Base-by-base conservation (phyloP, 2,329 filamentous ascomycete species). In the Pseudocercospora pini-densiflorae region DNA sequence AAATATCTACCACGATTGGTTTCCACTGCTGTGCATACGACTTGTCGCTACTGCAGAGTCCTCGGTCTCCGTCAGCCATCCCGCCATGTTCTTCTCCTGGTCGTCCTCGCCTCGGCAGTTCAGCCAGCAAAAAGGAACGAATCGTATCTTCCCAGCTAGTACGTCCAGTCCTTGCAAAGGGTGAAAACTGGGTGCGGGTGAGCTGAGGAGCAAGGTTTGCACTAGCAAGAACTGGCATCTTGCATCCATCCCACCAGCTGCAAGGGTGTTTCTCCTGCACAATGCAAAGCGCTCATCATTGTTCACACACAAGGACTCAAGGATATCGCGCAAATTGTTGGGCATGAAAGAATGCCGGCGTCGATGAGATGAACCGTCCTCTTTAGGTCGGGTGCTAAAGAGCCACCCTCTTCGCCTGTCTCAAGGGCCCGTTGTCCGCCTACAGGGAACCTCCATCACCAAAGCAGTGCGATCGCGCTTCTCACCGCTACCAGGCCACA, bases 31-130 rank as follows among this genome's bases (percentile, higher is more conserved):
- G 31, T 58, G 55, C 23, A 9, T 57, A 16, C 53, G 9, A 23
- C 29, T 8, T 58, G 54, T 36, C 29, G 29, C 54, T 58, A 24
- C 54, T 21, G 27, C 59, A 51, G n/a, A 31, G 45, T 63, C 36
- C 31, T 63, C 61, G 61, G 61, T 45, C 51, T 63, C 61, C 61
- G 61, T 59, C 36, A 59, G 45, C 23, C 10, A n/a, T 45, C 21
- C 33, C 51, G 36, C 27, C 36, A 36, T 49, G 53, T 23, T 19
- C 23, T 58, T n/a, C 29, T 24, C 55, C 55, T 40, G 12, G 43
- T 43, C 47, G 27, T 40, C 47, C 23, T 31, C 53, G 51, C 61
- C 51, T 58, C 61, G 61, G 61, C 61, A 63, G 36, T 58, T 63
- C 53, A 51, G 23, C 43, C 59, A 40, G 31, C 55, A 8, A 36